Evolutionary conservation across 768 basidiomycete species (phyloP).

Genomic region (Russula olivacea): DNA sequence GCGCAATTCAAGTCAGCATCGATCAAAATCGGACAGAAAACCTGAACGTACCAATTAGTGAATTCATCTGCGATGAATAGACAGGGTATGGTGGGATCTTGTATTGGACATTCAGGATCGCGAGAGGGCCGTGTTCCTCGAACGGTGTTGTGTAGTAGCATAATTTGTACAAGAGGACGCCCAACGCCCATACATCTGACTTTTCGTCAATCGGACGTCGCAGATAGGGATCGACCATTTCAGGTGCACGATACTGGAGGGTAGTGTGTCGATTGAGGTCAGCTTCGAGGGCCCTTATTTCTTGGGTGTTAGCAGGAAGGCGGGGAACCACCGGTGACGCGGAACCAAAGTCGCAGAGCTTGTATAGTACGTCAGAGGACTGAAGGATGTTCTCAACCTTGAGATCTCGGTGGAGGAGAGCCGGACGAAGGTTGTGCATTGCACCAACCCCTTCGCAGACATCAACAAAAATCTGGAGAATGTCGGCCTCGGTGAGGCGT

Average conservation of each 20-base stretch:
- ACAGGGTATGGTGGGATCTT: constrained; percentile 83
- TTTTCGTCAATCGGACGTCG: constrained; percentile 86
- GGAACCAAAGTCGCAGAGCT: constrained; percentile 97
- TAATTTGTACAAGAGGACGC: constrained; percentile 93
- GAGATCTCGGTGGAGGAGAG: constrained; percentile 92
- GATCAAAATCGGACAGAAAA: constrained; percentile 22
- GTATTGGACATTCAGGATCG: constrained; percentile 95
- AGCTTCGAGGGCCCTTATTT: constrained; percentile 80
- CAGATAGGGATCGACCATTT: constrained; percentile 91
- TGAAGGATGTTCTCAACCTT: constrained; percentile 99
- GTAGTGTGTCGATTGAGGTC: constrained; percentile 95
- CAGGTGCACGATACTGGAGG: constrained; percentile 95
- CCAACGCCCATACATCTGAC: constrained; percentile 97
- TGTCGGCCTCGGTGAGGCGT: constrained; percentile 91
- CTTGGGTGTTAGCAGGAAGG: constrained; percentile 71
- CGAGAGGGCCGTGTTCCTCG: constrained; percentile 94
- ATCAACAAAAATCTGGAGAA: constrained; percentile 95
- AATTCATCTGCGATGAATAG: constrained; percentile 78
- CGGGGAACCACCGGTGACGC: constrained; percentile 65
- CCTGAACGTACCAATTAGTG: constrained; percentile 61
- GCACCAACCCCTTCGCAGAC: constrained; percentile 94
- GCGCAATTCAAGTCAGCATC: constrained; percentile 6
- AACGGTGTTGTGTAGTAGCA: constrained; percentile 99
- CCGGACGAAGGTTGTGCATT: constrained; percentile 90
- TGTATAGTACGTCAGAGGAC: constrained; percentile 76